Base-by-base conservation (phyloP, 257 asterid genomes). In the Solanum tacnaense region DNA sequence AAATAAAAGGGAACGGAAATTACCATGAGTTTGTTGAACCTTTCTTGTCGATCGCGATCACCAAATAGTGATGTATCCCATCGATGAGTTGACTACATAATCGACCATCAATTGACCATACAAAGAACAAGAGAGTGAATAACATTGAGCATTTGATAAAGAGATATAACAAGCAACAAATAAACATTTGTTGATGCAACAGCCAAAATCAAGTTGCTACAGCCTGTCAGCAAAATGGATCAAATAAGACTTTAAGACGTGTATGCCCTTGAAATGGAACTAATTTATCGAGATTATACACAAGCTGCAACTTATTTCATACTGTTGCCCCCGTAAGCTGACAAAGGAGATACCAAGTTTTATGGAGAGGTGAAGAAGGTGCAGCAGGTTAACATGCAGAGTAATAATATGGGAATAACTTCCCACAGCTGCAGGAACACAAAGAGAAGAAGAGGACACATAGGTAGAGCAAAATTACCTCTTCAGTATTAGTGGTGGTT, bases 21-120 rank as follows among this genome's bases (percentile, higher is more conserved):
- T 97, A 97, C 99, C 99, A 97, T 97, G 95, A 97, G 99, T 92
- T 97, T 97, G 91, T 95, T 93, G 97, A 97, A 97, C 90, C 96
- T 97, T 90, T 96, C 99, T 90, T 97, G 99, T 11, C 98, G 93
- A 70, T 97, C 99, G 52, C 94, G 97, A 87, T 97, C 99, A 86
- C 96, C 98, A 94, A 94, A 91, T 67, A 75, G 92, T 87, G 98
- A 73, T 9, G 93, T 86, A 90, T 95, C 98, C 99, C 99, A 97
- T 89, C 87, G 98, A 89, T 92, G 96, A 88, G 94, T 88, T 70
- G 98, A 90, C 99, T 97, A 92, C 89, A 88, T 52, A 88, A 35
- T 84, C 76, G 29, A 86, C n/a, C 38, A 86, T 41, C 65, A 67
- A 82, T 91, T 87, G 89, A 90, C 88, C 93, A 92, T 85, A 91